These are phyloP conservation scores for Pythium rishiriense DNA, from an alignment of 352 stramenopile species.

Conservation along the genomic window DNA sequence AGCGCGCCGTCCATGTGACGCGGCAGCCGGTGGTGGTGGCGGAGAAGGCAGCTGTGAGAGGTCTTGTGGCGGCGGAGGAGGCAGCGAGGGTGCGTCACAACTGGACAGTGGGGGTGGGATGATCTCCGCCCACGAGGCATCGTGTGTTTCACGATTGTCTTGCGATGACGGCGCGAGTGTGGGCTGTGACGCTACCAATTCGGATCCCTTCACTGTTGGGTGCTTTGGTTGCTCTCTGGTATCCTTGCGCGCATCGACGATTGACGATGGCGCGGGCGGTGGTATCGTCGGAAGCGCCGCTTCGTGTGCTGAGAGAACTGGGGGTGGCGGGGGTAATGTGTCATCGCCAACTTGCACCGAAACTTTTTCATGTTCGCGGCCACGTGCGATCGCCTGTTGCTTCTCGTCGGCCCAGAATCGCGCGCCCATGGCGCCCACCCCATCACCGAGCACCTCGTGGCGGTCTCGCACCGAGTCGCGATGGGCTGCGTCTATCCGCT, in stretches of 20 bases:
- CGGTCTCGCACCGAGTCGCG: constrained; percentile 38
- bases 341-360: constrained; percentile 7
- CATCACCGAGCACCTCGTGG: constrained; percentile 43
- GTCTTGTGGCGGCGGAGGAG: not conserved
- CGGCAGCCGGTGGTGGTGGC: not conserved
- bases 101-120: not conserved
- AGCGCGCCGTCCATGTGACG: not conserved
- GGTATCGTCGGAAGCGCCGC: not conserved
- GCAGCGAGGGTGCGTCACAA: not conserved
- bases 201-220: too few relatives aligned
- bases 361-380: constrained; percentile 1
- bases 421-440: constrained; percentile 41
- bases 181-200: not conserved
- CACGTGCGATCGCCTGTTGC: constrained; percentile 10
- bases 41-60: not conserved
- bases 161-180: too few relatives aligned
- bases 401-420: constrained; percentile 52
- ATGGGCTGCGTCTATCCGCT: constrained; percentile 54
- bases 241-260: too few relatives aligned
- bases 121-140: not conserved
- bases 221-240: too few relatives aligned
- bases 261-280: not conserved
- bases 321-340: not conserved
- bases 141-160: too few relatives aligned
- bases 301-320: not conserved